A percentile compares a stretch with the other conserved stretches of the same genome.
Evolutionary conservation across 73 alveolate species (phyloP).

Genomic region (Paramecium tetraurelia): DNA sequence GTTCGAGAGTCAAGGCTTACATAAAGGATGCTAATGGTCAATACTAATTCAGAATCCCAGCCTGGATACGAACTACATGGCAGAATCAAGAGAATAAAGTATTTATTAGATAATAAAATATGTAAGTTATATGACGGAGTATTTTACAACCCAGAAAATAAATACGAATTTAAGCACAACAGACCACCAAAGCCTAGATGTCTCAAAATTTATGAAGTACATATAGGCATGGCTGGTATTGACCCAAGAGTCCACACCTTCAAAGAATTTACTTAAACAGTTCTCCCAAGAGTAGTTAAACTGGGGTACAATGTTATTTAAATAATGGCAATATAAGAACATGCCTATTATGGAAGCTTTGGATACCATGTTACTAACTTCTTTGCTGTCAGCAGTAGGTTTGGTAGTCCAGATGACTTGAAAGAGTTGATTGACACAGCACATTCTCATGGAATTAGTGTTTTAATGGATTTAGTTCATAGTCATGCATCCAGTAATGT

Average conservation of each 20-base stretch:
- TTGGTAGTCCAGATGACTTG: slow-evolving; percentile 98
- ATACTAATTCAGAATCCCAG: slow-evolving; percentile 77
- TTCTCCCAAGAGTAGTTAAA: slow-evolving; percentile 89
- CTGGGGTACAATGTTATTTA: slow-evolving; percentile 95
- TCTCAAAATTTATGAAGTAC: slow-evolving; percentile 94
- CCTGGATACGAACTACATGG: slow-evolving; percentile 75
- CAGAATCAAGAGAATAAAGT: slow-evolving; percentile 73
- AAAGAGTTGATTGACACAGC: slow-evolving; percentile 92
- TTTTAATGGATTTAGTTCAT: slow-evolving; percentile 96
- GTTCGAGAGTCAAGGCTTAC: slow-evolving; percentile 66
- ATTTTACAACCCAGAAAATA: slow-evolving; percentile 80
- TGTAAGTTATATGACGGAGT: slow-evolving; percentile 67
- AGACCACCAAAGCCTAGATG: slow-evolving; percentile 83
- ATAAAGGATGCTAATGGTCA: slow-evolving; percentile 61
- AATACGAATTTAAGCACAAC: slow-evolving; percentile 73
- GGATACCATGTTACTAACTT: slow-evolving; percentile 98
- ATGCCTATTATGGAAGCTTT: slow-evolving; percentile 93
- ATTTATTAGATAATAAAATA: background rate
- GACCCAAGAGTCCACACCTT: slow-evolving; percentile 92
- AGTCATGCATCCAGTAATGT: slow-evolving; percentile 96
- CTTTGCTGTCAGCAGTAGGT: slow-evolving; percentile 86
- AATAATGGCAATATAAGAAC: slow-evolving; percentile 98
- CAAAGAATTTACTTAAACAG: slow-evolving; percentile 87
- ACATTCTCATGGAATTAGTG: slow-evolving; percentile 86
- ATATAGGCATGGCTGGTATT: slow-evolving; percentile 95